Conservation (phyloP, 2,329 filamentous ascomycete species). For the Trichoderma sp. region DNA sequence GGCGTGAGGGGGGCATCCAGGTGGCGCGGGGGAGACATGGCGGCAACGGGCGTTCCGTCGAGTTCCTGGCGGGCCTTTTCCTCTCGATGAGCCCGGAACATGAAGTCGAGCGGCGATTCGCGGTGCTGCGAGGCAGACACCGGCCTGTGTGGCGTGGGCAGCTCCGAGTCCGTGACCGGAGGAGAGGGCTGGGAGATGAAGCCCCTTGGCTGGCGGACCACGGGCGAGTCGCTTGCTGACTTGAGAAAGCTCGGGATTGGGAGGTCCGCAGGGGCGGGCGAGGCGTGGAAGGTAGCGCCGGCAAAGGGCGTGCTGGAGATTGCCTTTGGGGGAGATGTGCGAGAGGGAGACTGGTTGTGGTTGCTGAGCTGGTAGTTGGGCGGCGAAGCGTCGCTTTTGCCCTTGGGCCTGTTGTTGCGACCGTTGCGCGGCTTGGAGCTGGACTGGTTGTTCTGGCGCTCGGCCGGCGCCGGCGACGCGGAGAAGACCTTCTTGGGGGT, state of each 20-base stretch:
- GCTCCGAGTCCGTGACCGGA: constrained; percentile 55
- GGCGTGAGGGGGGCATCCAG: constrained; percentile 33
- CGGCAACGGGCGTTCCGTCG: constrained; percentile 51
- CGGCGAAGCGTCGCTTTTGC: constrained; percentile 40
- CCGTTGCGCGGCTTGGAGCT: constrained; percentile 37
- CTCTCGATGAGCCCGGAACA: constrained; percentile 84
- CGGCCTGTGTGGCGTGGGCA: constrained; percentile 48
- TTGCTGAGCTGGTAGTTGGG: constrained; percentile 46
- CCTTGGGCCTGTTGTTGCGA: constrained; percentile 37
- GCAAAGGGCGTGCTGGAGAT: constrained; percentile 69
- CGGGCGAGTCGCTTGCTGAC: constrained; percentile 67
- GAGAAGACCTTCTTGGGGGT: constrained; percentile 51
- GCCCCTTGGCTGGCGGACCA: constrained; percentile 40
- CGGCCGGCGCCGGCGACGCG: constrained; percentile 39
- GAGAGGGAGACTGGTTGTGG: constrained; percentile 47
- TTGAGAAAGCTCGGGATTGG: constrained; percentile 88
- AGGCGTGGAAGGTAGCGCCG: constrained; percentile 91
- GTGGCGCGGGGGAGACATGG: constrained; percentile 54
- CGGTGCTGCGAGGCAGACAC: constrained; percentile 40
- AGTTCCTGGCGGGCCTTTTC: constrained; percentile 66
- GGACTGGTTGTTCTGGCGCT: constrained; percentile 31
- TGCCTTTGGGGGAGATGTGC: constrained; percentile 48
- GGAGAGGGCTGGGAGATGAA: constrained; percentile 49
- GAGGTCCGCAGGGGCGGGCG: constrained; percentile 84
- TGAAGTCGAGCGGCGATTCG: constrained; percentile 81